Evolutionary conservation across 2,329 filamentous ascomycete species (phyloP).

Genomic region (Aureobasidium sp.): DNA sequence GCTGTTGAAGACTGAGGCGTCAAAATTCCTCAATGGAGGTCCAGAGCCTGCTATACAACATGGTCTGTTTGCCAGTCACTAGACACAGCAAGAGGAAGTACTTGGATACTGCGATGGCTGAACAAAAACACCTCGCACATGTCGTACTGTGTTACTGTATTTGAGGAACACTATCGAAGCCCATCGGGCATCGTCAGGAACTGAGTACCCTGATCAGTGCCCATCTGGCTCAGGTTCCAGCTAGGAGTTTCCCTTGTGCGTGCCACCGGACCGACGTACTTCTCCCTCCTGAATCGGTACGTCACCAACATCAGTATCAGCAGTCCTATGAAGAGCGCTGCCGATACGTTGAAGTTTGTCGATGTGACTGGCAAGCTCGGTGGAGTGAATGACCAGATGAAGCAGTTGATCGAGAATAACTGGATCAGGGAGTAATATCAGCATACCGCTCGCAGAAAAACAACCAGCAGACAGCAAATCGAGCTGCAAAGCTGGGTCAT

Average conservation of each 20-base stretch:
- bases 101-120: background rate
- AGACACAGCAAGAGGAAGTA: background rate
- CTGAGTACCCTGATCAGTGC: background rate
- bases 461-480: background rate
- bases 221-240: background rate
- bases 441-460: background rate
- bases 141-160: too few relatives aligned
- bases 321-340: background rate
- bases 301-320: background rate
- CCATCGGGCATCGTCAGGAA: constrained; percentile 4
- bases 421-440: background rate
- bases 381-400: background rate
- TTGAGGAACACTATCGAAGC: too few relatives aligned
- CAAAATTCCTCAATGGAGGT: background rate
- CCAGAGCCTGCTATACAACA: background rate
- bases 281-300: background rate
- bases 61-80: background rate
- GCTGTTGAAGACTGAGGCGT: too few relatives aligned
- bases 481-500: background rate
- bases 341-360: background rate
- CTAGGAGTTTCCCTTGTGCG: background rate
- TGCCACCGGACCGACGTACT: background rate
- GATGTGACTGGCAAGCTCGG: background rate
- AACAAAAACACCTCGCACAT: too few relatives aligned
- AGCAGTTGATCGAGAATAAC: background rate